Conservation (phyloP, 2,329 filamentous ascomycete species). For the Zarea fungicola region DNA sequence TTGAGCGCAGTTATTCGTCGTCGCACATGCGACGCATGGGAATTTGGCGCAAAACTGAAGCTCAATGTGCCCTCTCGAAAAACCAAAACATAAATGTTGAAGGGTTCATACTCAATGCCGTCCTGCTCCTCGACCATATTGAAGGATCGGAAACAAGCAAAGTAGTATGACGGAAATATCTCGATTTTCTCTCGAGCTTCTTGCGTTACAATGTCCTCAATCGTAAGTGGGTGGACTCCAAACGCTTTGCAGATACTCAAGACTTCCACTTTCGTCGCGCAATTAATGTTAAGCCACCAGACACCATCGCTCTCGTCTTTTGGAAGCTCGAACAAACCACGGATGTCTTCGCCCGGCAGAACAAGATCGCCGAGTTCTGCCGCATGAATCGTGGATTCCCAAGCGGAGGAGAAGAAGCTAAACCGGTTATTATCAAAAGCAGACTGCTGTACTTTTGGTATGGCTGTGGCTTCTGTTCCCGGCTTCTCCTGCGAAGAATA, state of each 20-base stretch:
- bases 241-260: conserved; percentile 88
- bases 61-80: conserved; percentile 93
- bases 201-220: conserved; percentile 92
- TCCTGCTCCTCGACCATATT: conserved; percentile 70
- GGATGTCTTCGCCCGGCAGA: conserved; percentile 82
- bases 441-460: conserved; percentile 28
- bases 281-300: conserved; percentile 98
- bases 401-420: conserved; percentile 94
- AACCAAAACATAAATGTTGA: conserved; percentile 95
- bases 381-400: conserved; percentile 89
- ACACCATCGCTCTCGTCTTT: conserved; percentile 67
- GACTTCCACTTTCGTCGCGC: conserved; percentile 83
- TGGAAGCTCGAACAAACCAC: conserved; percentile 72
- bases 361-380: conserved; percentile 82
- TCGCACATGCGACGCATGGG: conserved; percentile 82
- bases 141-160: conserved; percentile 95
- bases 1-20: conserved; percentile 88
- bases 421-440: conserved; percentile 70
- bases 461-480: conserved; percentile 27
- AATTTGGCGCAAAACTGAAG: conserved; percentile 86
- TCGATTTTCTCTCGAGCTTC: conserved; percentile 98
- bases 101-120: conserved; percentile 81
- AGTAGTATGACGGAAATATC: conserved; percentile 95
- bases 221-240: conserved; percentile 89
- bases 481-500: conserved; percentile 42